Base-by-base conservation (phyloP, 345 rosid genomes). In the Linum trigynum region DNA sequence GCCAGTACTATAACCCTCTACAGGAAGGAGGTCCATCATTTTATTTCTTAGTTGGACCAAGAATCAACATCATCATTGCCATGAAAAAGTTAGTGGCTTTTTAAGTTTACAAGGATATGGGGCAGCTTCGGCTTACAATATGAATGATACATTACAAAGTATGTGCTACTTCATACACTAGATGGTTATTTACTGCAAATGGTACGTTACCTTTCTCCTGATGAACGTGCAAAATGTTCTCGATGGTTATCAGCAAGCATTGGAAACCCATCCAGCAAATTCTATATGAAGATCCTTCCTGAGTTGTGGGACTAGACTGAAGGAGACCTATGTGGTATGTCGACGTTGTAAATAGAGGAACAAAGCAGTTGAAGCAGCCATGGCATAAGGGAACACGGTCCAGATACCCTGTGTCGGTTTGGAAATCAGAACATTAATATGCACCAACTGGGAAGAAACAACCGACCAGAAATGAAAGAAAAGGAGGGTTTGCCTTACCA, bases 381-480 rank as follows among this genome's bases (percentile, higher is more conserved):
- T 65, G n/a, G 73, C 73, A 67, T 89, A 87, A 0, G 92, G 98
- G 62, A 91, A 84, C 63, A 81, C 65, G 32, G 87, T 91, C 98
- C 98, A 91, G 62, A 80, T 72, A 50, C 96, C 98, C 96, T 89
- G 81, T 58, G 67, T 8, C n/a, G 53, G 62, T 63, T 43, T 60
- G n/a, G 7, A 55, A 2, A 57, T 76, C 40, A 68, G 62, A 59
- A 48, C 53, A 48, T 48, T 12, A 48, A 48, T 15, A 9, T 48
- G 53, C 14, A 48, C 9, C 53, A 48, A 62, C 12, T 68, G 53
- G 41, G 38, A 50, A 35, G 8, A 12, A 7, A 10, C 48, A 65
- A 43, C 50, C 10, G 57, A 40, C 39, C 14, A 45, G n/a, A 61
- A 42, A 2, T 3, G 17, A 23, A 57, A 39, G 39, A 17, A 61